Conservation (phyloP, 139 green algal genomes). For the Micractinium sp. region DNA sequence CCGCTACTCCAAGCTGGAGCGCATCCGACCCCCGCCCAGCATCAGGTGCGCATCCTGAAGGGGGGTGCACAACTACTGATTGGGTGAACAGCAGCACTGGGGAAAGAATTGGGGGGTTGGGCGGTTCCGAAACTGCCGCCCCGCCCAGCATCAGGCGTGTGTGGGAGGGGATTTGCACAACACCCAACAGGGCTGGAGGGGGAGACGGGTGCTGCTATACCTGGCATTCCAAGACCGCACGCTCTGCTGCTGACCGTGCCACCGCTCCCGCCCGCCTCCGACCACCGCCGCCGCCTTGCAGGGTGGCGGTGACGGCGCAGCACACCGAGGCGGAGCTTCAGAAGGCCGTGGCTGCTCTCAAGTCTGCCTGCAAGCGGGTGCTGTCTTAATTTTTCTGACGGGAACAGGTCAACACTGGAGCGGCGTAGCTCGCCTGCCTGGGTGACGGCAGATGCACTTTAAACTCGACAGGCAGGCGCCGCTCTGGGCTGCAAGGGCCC, state of each 20-base stretch:
- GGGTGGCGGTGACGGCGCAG: slow-evolving; percentile 58
- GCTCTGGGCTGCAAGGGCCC: too few species aligned
- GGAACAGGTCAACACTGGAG: background rate
- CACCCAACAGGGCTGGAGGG: too few species aligned
- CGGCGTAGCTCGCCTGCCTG: too few species aligned
- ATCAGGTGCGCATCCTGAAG: slow-evolving; percentile 17
- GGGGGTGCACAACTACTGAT: too few species aligned
- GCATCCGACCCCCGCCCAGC: slow-evolving; percentile 39
- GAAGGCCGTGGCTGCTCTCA: slow-evolving; percentile 53
- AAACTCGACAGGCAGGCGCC: too few species aligned
- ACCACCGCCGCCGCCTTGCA: background rate
- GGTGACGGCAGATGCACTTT: too few species aligned
- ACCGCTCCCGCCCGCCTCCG: background rate
- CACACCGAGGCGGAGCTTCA: slow-evolving; percentile 59
- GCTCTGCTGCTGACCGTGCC: background rate
- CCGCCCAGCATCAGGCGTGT: slow-evolving; percentile 44
- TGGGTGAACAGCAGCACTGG: background rate
- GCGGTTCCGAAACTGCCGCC: slow-evolving; percentile 52
- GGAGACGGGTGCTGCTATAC: too few species aligned
- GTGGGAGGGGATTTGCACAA: background rate
- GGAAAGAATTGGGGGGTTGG: too few species aligned
- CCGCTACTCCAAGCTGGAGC: slow-evolving; percentile 66
- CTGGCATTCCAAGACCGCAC: too few species aligned
- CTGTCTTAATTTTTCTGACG: slow-evolving; percentile 11
- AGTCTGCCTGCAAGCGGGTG: slow-evolving; percentile 49